Evolutionary conservation across 371 early-diverging fungal species (phyloP), one percentile per base, ranked within the genome.

Genomic region (Dipsacomyces acuminosporus): DNA sequence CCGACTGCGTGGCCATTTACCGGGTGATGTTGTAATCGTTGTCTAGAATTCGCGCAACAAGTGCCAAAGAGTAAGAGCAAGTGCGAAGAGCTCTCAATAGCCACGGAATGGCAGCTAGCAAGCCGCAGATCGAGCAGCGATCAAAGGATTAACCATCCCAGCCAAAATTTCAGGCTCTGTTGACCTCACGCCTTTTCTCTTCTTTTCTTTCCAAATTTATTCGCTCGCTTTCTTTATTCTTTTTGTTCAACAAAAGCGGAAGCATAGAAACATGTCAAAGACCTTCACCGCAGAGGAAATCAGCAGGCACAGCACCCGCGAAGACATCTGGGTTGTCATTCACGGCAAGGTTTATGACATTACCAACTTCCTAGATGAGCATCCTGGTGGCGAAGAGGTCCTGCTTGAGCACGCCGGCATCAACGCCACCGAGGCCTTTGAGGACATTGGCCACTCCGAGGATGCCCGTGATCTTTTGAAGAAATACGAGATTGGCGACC

Each of bases 261-360:
- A 11, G 30, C 30, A 30, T 7, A 11, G 11, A 30, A 30, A 11
- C n/a, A 38, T 38, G 38, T 38, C 38, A 17, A 41, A 41, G 35
- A 41, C 55, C 19, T 69, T 48, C 59, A 70, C 82, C 8, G 64
- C 78, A 8, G 82, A 70, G 9, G 85, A 96, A 52, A 90, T 98
- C 18, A 81, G 88, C 26, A 87, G 89, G 72, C 97, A 96, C 76
- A 87, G 85, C 80, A 89, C 73, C 48, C 80, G 83, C 45, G 78
- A 90, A 7, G 96, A 96, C 74, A 89, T 93, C 73, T 98, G 96
- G 98, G 91, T 96, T 41, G 81, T 93, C 58, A 86, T 97, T 17
- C 86, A 91, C 59, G 91, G 88, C 36, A 79, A 89, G 56, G 96
- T 99, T 18, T 82, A 93, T 60, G 85, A 97, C 69, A 94, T 90